Evolutionary conservation across 495 filamentous ascomycete species (phyloP).

Genomic region (Talaromyces liani): DNA sequence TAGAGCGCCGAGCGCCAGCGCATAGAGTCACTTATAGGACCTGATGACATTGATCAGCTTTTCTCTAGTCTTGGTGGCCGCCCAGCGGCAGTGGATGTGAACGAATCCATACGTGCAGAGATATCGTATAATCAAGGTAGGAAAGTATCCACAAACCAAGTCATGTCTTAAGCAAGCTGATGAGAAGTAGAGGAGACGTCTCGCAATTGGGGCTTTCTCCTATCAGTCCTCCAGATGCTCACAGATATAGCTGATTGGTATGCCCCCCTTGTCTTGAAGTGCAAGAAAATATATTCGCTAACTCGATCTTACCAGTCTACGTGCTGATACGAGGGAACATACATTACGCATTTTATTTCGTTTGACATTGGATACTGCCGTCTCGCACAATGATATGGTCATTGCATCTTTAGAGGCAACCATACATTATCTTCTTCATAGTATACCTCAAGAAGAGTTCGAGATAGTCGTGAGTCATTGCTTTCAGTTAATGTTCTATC

Average conservation of each 20-base stretch:
- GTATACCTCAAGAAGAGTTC: slow-evolving; percentile 20
- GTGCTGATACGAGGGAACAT: slow-evolving; percentile 23
- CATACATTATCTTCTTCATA: slow-evolving; percentile 33
- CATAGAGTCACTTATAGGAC: slow-evolving; percentile 22
- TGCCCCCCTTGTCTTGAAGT: neutral
- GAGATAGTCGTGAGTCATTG: slow-evolving; percentile 24
- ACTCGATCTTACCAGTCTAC: slow-evolving; percentile 21
- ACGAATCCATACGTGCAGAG: slow-evolving; percentile 20
- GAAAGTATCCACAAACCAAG: slow-evolving; percentile 13
- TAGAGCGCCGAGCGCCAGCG: slow-evolving; percentile 17
- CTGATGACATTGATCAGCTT: slow-evolving; percentile 24
- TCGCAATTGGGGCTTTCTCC: slow-evolving; percentile 15
- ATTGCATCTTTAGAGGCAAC: slow-evolving; percentile 38
- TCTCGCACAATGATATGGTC: slow-evolving; percentile 34
- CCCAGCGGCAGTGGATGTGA: slow-evolving; percentile 21
- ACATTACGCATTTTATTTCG: slow-evolving; percentile 44
- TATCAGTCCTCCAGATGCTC: slow-evolving; percentile 28
- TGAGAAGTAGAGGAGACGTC: neutral
- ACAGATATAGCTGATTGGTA: slow-evolving; percentile 24
- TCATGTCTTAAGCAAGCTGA: neutral
- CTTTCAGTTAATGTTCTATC: neutral
- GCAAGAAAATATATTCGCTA: neutral
- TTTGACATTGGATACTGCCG: slow-evolving; percentile 49
- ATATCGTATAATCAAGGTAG: slow-evolving; percentile 9
- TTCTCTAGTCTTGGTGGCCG: slow-evolving; percentile 28